Evolutionary conservation across 805 yeast genomes (phyloP), one percentile per base, ranked within the genome.

Genomic region (Myxozyma neotropica): DNA sequence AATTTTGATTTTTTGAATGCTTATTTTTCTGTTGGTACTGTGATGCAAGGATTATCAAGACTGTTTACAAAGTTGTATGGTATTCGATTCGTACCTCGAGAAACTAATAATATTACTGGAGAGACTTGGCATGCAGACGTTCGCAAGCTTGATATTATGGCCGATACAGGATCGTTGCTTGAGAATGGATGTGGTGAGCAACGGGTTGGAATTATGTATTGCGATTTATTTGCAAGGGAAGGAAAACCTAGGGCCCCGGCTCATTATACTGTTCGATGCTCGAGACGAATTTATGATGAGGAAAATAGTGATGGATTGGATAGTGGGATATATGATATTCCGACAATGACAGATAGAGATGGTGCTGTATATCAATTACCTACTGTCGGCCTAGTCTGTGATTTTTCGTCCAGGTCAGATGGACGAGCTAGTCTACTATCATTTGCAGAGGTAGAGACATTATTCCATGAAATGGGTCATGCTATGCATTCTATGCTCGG

Each of bases 401-500:
- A 91, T 70, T 93, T 94, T 71, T 31, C 57, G 17, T 74, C 77
- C 1, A 77, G 75, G 36, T 69, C 74, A 17, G 72, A 74, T 1
- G 78, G 74, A 31, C 64, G 67, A 4, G 81, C 83, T 23, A 85
- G 92, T 31, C 75, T 88, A 19, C 74, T 93, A 40, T 78, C 86
- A 12, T 78, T 89, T 58, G 82, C 80, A 58, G 98, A 94, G 69
- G 91, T 93, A 21, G 96, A 93, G 68, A 94, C 99, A 0, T 76
- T 94, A 19, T 94, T 94, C 76, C 99, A 94, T 74, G 99, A 94
- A 74, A 91, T 94, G 96, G 99, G 99, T 0, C 99, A 94, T 73
- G 98, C 98, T 0, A 88, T 94, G 83, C 99, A 94, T 72, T 89
- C 97, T 2, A 93, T 94, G 96, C 75, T 94, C 21, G 99, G 98